These are phyloP conservation scores for Orbilia oligospora DNA, from an alignment of 2,329 filamentous ascomycete genomes.

Conservation along the genomic window DNA sequence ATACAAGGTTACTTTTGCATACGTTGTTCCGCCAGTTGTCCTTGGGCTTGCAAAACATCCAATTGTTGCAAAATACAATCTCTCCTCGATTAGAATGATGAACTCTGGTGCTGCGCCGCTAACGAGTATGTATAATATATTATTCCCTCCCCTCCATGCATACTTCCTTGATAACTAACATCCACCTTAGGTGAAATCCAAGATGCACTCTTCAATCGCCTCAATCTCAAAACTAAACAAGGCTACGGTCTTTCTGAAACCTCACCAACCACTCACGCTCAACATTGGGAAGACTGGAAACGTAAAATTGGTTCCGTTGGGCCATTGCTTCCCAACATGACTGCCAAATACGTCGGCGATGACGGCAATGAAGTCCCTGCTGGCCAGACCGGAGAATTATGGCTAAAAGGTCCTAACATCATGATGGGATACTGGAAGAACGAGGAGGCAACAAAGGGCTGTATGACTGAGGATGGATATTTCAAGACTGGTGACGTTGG, in stretches of 20 bases:
- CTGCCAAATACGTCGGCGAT: slow-evolving; percentile 81
- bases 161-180: slow-evolving; percentile 20
- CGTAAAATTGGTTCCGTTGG: slow-evolving; percentile 84
- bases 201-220: slow-evolving; percentile 79
- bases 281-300: slow-evolving; percentile 82
- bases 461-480: slow-evolving; percentile 82
- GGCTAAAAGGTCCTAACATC: slow-evolving; percentile 84
- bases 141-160: not conserved
- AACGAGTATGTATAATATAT: slow-evolving; percentile 72
- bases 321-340: slow-evolving; percentile 80
- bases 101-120: slow-evolving; percentile 90
- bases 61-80: slow-evolving; percentile 82
- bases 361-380: slow-evolving; percentile 74
- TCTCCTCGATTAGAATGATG: slow-evolving; percentile 83
- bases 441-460: slow-evolving; percentile 77
- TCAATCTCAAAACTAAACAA: slow-evolving; percentile 87
- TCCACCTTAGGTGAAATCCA: slow-evolving; percentile 75
- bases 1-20: slow-evolving; percentile 71
- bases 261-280: slow-evolving; percentile 81
- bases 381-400: slow-evolving; percentile 79
- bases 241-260: slow-evolving; percentile 93
- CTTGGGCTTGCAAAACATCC: slow-evolving; percentile 85
- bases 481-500: slow-evolving; percentile 94
- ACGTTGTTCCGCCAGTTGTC: slow-evolving; percentile 84
- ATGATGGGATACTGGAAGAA: slow-evolving; percentile 85